These are phyloP conservation scores for Colletotrichum sublineola DNA, from an alignment of 2,329 filamentous ascomycete species.

Conservation along the genomic window DNA sequence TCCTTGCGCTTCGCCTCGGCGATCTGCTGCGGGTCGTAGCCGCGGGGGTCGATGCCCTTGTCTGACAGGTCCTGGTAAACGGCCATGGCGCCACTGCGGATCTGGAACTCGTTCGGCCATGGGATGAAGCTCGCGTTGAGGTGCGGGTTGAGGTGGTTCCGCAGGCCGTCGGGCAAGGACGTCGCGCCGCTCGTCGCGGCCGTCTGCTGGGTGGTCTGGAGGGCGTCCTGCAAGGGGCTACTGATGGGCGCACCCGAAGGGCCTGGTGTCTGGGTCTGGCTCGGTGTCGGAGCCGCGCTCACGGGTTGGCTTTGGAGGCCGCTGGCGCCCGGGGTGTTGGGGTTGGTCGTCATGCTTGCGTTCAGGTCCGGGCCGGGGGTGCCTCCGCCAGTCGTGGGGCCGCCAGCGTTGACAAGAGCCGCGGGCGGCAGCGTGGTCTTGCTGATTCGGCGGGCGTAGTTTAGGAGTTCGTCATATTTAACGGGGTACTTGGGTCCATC, in stretches of 20 bases:
- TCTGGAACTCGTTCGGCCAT: constrained; percentile 80
- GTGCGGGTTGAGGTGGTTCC: constrained; percentile 67
- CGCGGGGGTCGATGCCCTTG: constrained; percentile 71
- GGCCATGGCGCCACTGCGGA: constrained; percentile 77
- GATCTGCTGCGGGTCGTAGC: constrained; percentile 69
- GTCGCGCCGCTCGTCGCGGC: constrained; percentile 51
- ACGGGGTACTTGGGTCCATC: constrained; percentile 67
- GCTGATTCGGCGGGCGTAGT: constrained; percentile 83
- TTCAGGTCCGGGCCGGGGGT: constrained; percentile 38
- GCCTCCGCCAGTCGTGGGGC: constrained; percentile 44
- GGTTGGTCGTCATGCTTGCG: constrained; percentile 34
- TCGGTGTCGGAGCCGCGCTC: constrained; percentile 46
- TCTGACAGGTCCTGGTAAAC: constrained; percentile 73
- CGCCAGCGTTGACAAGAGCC: constrained; percentile 58
- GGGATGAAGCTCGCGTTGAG: constrained; percentile 76
- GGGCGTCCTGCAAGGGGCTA: constrained; percentile 45
- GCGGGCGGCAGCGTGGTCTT: constrained; percentile 82
- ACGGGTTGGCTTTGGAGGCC: constrained; percentile 41
- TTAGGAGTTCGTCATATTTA: constrained; percentile 79
- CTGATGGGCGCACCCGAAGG: constrained; percentile 39
- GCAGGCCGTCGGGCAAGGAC: constrained; percentile 63
- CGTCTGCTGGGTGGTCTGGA: constrained; percentile 51
- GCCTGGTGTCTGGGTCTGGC: constrained; percentile 43
- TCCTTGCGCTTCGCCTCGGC: constrained; percentile 64
- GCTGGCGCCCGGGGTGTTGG: constrained; percentile 33